Percentiles rank a stretch among this genome's conserved stretches.
These are phyloP conservation scores for Phytophthora ohioensis DNA, from an alignment of 352 stramenopile genomes.

Conservation along the genomic window DNA sequence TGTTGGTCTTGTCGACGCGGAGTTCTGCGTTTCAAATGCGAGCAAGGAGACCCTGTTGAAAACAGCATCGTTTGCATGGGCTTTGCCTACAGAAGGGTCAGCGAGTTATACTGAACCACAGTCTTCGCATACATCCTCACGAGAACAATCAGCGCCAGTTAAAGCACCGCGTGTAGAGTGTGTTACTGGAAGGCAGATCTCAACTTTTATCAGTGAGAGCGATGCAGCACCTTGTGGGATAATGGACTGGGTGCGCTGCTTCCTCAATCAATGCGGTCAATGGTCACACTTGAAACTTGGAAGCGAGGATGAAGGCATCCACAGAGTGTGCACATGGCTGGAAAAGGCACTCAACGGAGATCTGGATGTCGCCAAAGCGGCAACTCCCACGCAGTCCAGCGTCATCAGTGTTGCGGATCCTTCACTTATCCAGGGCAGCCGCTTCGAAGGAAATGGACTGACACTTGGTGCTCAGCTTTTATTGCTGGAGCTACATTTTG, in stretches of 20 bases:
- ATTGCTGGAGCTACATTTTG: conserved; percentile 68
- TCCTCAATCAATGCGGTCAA: conserved; percentile 69
- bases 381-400: conserved; percentile 11
- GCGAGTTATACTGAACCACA: neutral
- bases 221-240: conserved; percentile 9
- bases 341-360: conserved; percentile 60
- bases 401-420: conserved; percentile 31
- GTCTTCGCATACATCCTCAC: conserved; percentile 13
- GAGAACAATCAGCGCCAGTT: neutral
- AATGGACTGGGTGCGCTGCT: conserved; percentile 41
- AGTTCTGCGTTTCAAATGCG: conserved; percentile 43
- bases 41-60: conserved; percentile 17
- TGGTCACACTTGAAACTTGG: conserved; percentile 58
- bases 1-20: conserved; percentile 37
- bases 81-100: conserved; percentile 10
- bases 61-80: conserved; percentile 32
- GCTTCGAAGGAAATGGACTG: conserved; percentile 44
- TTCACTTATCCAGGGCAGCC: conserved; percentile 32
- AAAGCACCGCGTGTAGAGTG: neutral
- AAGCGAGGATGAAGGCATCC: conserved; percentile 44
- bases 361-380: conserved; percentile 26
- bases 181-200: conserved; percentile 23
- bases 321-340: conserved; percentile 62
- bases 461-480: conserved; percentile 55
- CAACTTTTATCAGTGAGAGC: conserved; percentile 23